Percentiles rank a stretch among this genome's conserved stretches.
phyloP scores from a whole-genome alignment of 2,329 filamentous ascomycete genomes.

The Monosporascus sp. region DNA sequence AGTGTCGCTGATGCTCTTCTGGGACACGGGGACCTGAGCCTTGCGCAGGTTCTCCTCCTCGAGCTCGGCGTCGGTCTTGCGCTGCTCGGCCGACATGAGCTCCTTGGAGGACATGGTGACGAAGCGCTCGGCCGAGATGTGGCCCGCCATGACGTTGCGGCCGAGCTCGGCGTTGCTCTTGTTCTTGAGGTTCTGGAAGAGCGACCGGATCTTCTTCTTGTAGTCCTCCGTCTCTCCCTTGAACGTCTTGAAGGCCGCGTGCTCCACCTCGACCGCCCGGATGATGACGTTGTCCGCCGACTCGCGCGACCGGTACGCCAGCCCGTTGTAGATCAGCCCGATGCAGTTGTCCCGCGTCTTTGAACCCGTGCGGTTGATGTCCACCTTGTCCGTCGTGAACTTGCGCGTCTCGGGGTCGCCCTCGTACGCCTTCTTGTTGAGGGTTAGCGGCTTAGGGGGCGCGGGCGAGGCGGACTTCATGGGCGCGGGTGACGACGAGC shows the following conservation, averaged over 20 bases:
- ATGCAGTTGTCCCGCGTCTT: constrained; percentile 76
- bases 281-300: constrained; percentile 67
- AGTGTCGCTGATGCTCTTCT: constrained; percentile 84
- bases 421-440: constrained; percentile 45
- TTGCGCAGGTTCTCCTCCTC: constrained; percentile 94
- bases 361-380: constrained; percentile 69
- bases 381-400: constrained; percentile 75
- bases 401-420: constrained; percentile 74
- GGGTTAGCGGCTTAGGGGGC: constrained; percentile 44
- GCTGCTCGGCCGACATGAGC: constrained; percentile 80
- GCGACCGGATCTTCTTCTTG: constrained; percentile 81
- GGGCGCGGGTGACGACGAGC: constrained; percentile 47
- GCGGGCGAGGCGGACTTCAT: constrained; percentile 30
- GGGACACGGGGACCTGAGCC: constrained; percentile 86
- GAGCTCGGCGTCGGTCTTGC: constrained; percentile 68
- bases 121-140: constrained; percentile 67
- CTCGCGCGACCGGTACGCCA: constrained; percentile 66
- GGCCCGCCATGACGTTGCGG: constrained; percentile 66
- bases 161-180: constrained; percentile 78
- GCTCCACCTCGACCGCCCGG: constrained; percentile 76
- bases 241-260: constrained; percentile 65
- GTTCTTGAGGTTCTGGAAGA: constrained; percentile 93
- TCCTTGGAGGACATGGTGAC: constrained; percentile 87
- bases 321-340: constrained; percentile 87
- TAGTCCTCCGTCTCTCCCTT: constrained; percentile 71